phyloP scores from a whole-genome alignment of 208 protist species.

The Trypanosoma avium region DNA sequence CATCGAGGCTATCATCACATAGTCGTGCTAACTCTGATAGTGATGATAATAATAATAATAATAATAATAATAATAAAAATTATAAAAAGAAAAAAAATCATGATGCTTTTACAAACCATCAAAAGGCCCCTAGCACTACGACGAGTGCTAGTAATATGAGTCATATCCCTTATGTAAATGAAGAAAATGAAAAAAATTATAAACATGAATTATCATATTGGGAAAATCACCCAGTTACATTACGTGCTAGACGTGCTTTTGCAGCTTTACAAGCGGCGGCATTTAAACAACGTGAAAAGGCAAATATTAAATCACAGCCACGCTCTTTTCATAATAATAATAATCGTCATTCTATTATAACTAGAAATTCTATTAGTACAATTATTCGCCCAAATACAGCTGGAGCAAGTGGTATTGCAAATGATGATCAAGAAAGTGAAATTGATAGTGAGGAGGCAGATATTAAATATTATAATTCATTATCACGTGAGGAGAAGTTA shows the following conservation, averaged over 20 bases:
- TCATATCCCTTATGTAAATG: too few relatives aligned
- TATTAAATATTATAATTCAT: not conserved
- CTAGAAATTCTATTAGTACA: not conserved
- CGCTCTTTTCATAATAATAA: too few relatives aligned
- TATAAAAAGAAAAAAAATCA: too few relatives aligned
- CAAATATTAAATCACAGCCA: not conserved
- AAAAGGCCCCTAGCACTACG: too few relatives aligned
- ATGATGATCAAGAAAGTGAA: not conserved
- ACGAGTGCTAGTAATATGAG: too few relatives aligned
- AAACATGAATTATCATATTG: too few relatives aligned
- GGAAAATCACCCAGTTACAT: constrained; percentile 6
- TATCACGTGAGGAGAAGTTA: constrained; percentile 16
- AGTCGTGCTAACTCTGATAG: too few relatives aligned
- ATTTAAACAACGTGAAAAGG: not conserved
- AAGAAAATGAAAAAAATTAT: too few relatives aligned
- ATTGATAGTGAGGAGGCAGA: constrained; percentile 11
- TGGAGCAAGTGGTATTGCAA: not conserved
- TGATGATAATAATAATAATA: too few relatives aligned
- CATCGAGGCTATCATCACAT: not conserved
- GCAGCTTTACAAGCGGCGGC: constrained; percentile 9
- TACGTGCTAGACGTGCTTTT: constrained; percentile 20
- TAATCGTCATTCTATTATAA: too few relatives aligned
- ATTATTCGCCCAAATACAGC: not conserved
- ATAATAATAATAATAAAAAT: too few relatives aligned
- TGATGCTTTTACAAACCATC: too few relatives aligned